Evolutionary conservation across 139 green algal species (phyloP), one percentile per base, ranked within the genome.

Genomic region (Chlorella ohadii): DNA sequence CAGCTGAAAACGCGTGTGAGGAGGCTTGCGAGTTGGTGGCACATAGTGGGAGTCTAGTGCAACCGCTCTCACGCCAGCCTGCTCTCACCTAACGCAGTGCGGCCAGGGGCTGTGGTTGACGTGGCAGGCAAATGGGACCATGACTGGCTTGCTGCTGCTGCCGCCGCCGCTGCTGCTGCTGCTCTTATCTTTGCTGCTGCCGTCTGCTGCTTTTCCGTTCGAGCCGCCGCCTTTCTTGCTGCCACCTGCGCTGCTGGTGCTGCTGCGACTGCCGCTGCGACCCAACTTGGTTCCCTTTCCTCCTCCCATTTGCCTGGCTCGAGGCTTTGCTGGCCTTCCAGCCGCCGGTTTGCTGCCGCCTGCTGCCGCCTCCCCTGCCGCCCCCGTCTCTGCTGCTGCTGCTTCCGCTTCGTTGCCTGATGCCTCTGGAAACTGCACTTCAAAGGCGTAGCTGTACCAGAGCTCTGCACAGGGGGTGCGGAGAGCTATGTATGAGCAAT

Each of bases 71-170:
- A n/a, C n/a, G n/a, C n/a, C n/a, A n/a, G n/a, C n/a, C 44, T 51
- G 44, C 9, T 51, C 51, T 4, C 51, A 59, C 51, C 90, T 86
- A 20, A 96, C 93, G 36, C 91, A 83, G 84, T 96, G 93, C 15
- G 93, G 93, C 86, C 86, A 91, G 65, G 91, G 84, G 59, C 78
- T 88, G 86, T 96, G 93, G 88, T 96, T 96, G 64, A 95, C 84
- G 57, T 95, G 88, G 71, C 90, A 89, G 13, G 90, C 86, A 80
- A 91, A 92, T 19, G 93, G 93, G 13, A 90, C 92, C 76, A 96
- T 92, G 71, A 91, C 90, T 2, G 90, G 88, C 81, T 85, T 84
- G 73, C 64, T 78, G 38, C 56, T 65, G 76, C 76, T 31, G 76
- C 76, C 23, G 74, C 55, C 34, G 55, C 33, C 36, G 33, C 9